A percentile compares a stretch with the other conserved stretches of the same genome.
Conservation (phyloP, 2,329 filamentous ascomycete species). For the Leptographium wingfieldii region DNA sequence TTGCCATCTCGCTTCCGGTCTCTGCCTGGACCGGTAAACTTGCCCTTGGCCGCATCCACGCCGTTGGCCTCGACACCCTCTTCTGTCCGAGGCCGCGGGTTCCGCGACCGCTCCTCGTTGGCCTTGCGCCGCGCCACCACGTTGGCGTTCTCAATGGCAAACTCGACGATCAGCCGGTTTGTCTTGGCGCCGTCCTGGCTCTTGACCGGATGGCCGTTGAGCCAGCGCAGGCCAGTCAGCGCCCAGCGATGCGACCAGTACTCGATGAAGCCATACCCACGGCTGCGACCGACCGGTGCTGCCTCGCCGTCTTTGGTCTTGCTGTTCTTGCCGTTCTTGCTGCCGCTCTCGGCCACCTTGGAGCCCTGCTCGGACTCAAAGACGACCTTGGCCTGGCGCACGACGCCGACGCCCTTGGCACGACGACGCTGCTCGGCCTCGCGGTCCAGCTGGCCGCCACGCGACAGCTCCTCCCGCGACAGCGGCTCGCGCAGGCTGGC, state of each 20-base stretch:
- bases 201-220: constrained; percentile 63
- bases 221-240: constrained; percentile 84
- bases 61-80: constrained; percentile 13
- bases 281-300: constrained; percentile 52
- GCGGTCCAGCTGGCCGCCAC: constrained; percentile 68
- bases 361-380: constrained; percentile 79
- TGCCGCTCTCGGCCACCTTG: constrained; percentile 58
- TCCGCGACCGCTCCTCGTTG: constrained; percentile 34
- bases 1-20: not conserved
- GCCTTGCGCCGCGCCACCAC: constrained; percentile 72
- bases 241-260: constrained; percentile 90
- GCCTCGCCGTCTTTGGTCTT: constrained; percentile 31
- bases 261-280: constrained; percentile 96
- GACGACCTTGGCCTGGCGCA: constrained; percentile 87
- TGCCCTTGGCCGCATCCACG: constrained; percentile 18
- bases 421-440: constrained; percentile 71
- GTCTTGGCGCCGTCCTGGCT: constrained; percentile 56
- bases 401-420: constrained; percentile 70
- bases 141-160: constrained; percentile 95
- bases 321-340: constrained; percentile 47
- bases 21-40: not conserved
- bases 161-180: constrained; percentile 86
- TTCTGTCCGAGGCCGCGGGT: constrained; percentile 7
- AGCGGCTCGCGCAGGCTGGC: constrained; percentile 61
- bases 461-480: constrained; percentile 76